Conservation (phyloP, 129 eudicot genomes). For the Glebionis coronaria region DNA sequence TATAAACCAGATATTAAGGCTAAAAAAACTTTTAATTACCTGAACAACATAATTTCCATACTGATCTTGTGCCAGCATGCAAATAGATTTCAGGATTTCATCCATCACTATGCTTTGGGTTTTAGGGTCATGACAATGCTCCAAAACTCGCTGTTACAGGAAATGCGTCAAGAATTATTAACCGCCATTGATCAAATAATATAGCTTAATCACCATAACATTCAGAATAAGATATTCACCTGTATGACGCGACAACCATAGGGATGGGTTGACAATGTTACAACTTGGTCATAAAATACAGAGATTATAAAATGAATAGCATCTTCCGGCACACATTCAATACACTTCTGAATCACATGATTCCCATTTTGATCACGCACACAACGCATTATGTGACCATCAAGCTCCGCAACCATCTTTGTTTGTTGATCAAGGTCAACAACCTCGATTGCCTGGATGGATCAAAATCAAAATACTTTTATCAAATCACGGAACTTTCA, state of each 20-base stretch:
- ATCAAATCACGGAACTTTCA: background rate
- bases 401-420: conserved; percentile 76
- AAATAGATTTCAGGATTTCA: conserved; percentile 68
- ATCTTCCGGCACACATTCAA: conserved; percentile 79
- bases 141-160: conserved; percentile 70
- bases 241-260: conserved; percentile 88
- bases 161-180: conserved; percentile 3
- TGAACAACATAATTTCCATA: conserved; percentile 98
- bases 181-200: background rate
- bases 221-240: conserved; percentile 33
- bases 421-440: conserved; percentile 75
- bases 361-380: conserved; percentile 87
- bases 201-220: background rate
- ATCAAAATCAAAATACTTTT: conserved; percentile 1
- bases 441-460: conserved; percentile 67
- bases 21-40: conserved; percentile 34
- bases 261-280: conserved; percentile 78
- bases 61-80: conserved; percentile 95
- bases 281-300: conserved; percentile 79
- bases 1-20: too few relatives aligned
- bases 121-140: conserved; percentile 70
- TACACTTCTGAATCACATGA: conserved; percentile 85
- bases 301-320: conserved; percentile 71
- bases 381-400: conserved; percentile 83
- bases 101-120: conserved; percentile 86